Conservation (phyloP, 306 rosid species). For the Glycine tomentella region DNA sequence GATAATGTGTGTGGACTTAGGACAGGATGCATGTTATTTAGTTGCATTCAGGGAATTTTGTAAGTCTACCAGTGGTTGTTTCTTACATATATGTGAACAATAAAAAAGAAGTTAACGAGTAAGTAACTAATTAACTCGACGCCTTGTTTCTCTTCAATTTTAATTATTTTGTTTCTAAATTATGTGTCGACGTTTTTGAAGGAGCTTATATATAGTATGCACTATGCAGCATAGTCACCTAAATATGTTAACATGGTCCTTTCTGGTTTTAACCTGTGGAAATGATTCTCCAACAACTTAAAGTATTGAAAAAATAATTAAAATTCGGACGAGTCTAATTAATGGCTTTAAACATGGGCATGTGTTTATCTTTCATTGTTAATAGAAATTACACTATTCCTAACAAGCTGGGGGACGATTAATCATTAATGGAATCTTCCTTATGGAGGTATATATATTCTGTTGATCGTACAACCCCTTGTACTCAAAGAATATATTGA, state of each 20-base stretch:
- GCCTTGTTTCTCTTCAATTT: background rate
- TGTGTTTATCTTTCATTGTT: no score
- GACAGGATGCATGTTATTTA: conserved; percentile 29
- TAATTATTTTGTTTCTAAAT: no score
- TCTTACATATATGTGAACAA: conserved; percentile 26
- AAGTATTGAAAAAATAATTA: background rate
- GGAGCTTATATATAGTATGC: background rate
- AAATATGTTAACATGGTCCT: background rate
- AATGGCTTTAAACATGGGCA: no score
- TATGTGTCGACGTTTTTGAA: background rate
- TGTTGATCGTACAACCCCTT: background rate
- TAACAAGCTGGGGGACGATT: no score
- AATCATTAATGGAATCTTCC: conserved; percentile 25
- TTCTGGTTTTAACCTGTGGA: background rate
- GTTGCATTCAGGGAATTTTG: conserved; percentile 37
- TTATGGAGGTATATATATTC: background rate
- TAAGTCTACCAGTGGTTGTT: background rate
- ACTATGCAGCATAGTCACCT: no score
- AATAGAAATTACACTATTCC: no score
- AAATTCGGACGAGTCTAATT: background rate
- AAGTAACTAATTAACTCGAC: background rate
- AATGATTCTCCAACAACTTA: background rate
- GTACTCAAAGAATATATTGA: conserved; percentile 40
- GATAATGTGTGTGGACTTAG: background rate
- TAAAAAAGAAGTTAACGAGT: background rate